Percentiles rank a stretch among this genome's conserved stretches.
Evolutionary conservation across 2,329 filamentous ascomycete genomes (phyloP).

Genomic region (Colletotrichum trifolii): DNA sequence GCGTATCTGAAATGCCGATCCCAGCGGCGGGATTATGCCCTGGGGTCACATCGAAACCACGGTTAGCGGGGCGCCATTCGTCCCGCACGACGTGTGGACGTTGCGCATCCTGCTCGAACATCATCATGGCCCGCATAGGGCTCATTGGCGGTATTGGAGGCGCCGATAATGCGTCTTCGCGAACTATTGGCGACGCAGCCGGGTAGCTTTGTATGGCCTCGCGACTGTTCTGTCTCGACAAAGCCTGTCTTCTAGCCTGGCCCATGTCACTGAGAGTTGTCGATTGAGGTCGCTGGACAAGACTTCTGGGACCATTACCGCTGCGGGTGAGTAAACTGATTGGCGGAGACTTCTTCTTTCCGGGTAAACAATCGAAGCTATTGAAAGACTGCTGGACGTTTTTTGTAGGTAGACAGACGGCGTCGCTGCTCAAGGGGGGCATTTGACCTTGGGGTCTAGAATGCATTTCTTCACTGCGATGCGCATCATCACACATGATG

Average conservation of each 20-base stretch:
- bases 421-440: background rate
- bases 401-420: background rate
- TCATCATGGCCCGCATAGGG: conserved; percentile 27
- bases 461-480: conserved; percentile 38
- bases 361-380: conserved; percentile 27
- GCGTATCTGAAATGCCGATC: too few species aligned
- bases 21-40: too few species aligned
- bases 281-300: conserved; percentile 48
- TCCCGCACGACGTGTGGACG: conserved; percentile 22
- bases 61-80: conserved; percentile 15
- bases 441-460: conserved; percentile 14
- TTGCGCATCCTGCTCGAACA: conserved; percentile 26
- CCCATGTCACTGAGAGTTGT: conserved; percentile 43
- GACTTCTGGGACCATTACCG: conserved; percentile 44
- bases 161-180: conserved; percentile 34
- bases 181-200: conserved; percentile 34
- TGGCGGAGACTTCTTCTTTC: conserved; percentile 50
- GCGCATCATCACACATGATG: too few species aligned
- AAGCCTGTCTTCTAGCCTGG: conserved; percentile 26
- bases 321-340: conserved; percentile 57
- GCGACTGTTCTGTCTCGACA: conserved; percentile 37
- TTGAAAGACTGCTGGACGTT: conserved; percentile 42
- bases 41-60: background rate
- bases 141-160: conserved; percentile 42
- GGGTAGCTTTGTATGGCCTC: conserved; percentile 39